Conservation (phyloP, 2,329 filamentous ascomycete species). For the Chaetothyriales sp. region DNA sequence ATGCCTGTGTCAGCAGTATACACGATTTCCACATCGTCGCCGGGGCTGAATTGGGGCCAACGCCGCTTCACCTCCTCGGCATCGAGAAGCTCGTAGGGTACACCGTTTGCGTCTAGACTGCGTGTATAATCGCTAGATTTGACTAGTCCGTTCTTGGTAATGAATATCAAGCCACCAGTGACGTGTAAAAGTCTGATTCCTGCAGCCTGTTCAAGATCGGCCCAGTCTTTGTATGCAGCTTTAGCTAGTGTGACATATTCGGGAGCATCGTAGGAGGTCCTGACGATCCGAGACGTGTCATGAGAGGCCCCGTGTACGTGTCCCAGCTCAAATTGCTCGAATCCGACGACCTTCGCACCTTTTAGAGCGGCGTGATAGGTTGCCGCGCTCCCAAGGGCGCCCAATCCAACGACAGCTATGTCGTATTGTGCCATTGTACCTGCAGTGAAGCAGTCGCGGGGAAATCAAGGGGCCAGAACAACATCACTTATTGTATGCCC, state of each 20-base stretch:
- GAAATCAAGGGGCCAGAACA: neutral
- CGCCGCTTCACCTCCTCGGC: slow-evolving; percentile 15
- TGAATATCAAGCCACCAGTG: slow-evolving; percentile 19
- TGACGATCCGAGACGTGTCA: slow-evolving; percentile 21
- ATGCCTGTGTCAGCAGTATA: slow-evolving; percentile 21
- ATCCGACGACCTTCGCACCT: slow-evolving; percentile 19
- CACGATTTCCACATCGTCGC: slow-evolving; percentile 15
- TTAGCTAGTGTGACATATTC: slow-evolving; percentile 30
- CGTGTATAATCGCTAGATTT: slow-evolving; percentile 9
- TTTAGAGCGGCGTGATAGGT: slow-evolving; percentile 20
- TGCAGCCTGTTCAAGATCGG: slow-evolving; percentile 16
- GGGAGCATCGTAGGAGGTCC: slow-evolving; percentile 19
- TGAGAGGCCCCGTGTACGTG: slow-evolving; percentile 21
- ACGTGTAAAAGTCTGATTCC: slow-evolving; percentile 17
- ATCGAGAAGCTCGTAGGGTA: slow-evolving; percentile 19
- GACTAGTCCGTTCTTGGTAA: slow-evolving; percentile 10
- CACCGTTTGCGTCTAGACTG: slow-evolving; percentile 12
- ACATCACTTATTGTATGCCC: too few species aligned
- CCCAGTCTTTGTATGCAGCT: slow-evolving; percentile 25
- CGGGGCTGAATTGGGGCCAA: slow-evolving; percentile 19
- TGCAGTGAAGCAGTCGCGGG: too few species aligned
- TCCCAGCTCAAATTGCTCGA: slow-evolving; percentile 22
- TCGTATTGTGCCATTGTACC: slow-evolving; percentile 19
- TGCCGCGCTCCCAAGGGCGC: slow-evolving; percentile 20
- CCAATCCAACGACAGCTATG: slow-evolving; percentile 20